Conservation (phyloP, 2,329 filamentous ascomycete species). For the Cladophialophora psammophila region DNA sequence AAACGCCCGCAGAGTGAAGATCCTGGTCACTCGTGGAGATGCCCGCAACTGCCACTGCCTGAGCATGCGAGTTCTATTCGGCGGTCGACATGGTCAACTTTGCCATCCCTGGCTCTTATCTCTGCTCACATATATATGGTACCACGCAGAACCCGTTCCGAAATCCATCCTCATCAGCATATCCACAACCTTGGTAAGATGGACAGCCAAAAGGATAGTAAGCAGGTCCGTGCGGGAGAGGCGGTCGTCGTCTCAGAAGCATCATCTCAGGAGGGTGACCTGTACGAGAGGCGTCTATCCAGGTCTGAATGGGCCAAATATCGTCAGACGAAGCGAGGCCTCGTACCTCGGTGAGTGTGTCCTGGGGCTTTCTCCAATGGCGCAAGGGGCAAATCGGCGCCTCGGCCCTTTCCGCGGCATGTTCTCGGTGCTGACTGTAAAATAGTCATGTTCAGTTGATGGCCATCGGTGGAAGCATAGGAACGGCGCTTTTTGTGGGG, state of each 20-base stretch:
- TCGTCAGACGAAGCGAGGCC: conserved; percentile 45
- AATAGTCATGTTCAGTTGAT: conserved; percentile 50
- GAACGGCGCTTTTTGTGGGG: conserved; percentile 47
- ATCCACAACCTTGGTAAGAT: not conserved
- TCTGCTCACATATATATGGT: conserved; percentile 10
- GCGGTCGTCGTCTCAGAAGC: conserved; percentile 21
- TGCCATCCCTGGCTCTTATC: conserved; percentile 18
- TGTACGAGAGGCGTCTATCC: conserved; percentile 34
- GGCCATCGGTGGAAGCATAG: conserved; percentile 50
- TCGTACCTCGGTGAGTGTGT: conserved; percentile 41
- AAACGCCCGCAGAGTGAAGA: conserved; percentile 9
- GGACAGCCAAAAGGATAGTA: conserved; percentile 7
- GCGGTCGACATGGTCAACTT: conserved; percentile 3
- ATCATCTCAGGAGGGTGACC: conserved; percentile 12
- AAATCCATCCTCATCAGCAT: not conserved
- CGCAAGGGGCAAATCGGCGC: not conserved
- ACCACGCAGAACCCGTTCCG: not conserved
- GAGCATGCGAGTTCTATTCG: not conserved
- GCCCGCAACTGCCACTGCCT: conserved; percentile 11
- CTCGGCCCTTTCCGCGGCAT: not conserved
- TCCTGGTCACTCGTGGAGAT: conserved; percentile 19
- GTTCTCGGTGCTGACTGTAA: conserved; percentile 9
- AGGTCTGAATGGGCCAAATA: conserved; percentile 33
- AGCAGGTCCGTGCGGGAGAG: conserved; percentile 13
- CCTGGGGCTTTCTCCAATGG: not conserved